These are phyloP conservation scores for Hymenoscyphus salicellus DNA, from an alignment of 2,329 filamentous ascomycete genomes.

Conservation along the genomic window DNA sequence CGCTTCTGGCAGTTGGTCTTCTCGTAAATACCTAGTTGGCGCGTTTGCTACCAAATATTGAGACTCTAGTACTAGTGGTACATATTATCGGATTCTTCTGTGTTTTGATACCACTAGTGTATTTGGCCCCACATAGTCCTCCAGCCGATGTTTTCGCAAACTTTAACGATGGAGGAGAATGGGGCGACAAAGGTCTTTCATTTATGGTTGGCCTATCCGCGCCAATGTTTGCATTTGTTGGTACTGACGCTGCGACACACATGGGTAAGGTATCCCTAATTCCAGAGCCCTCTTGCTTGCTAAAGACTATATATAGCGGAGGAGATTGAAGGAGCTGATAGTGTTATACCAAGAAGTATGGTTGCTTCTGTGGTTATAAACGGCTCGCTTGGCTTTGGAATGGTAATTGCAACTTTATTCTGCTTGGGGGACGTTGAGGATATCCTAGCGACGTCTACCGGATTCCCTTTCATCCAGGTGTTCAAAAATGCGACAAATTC, in stretches of 20 bases:
- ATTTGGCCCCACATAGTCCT: not conserved
- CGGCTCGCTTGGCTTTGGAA: slow-evolving; percentile 42
- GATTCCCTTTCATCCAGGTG: slow-evolving; percentile 48
- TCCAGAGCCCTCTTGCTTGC: not conserved
- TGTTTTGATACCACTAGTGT: no score
- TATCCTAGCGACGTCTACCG: slow-evolving; percentile 40
- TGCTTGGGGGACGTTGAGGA: slow-evolving; percentile 36
- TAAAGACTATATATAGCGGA: slow-evolving; percentile 37
- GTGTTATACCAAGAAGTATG: slow-evolving; percentile 45
- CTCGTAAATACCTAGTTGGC: no score
- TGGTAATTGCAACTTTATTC: slow-evolving; percentile 34
- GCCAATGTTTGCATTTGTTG: not conserved
- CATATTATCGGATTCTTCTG: no score
- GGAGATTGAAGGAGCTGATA: slow-evolving; percentile 38
- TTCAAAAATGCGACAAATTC: slow-evolving; percentile 45
- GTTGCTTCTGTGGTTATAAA: slow-evolving; percentile 42
- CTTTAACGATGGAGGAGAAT: not conserved
- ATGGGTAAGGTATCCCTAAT: not conserved
- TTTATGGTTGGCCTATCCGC: not conserved
- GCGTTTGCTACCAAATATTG: no score
- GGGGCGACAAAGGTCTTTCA: not conserved
- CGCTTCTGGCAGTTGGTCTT: no score
- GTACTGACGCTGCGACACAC: not conserved
- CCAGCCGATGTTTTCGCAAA: not conserved
- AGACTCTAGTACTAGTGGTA: no score